Percentiles rank a stretch among this genome's conserved stretches.
These are phyloP conservation scores for Hirsutella minnesotensis DNA, from an alignment of 2,329 filamentous ascomycete species.

Conservation along the genomic window DNA sequence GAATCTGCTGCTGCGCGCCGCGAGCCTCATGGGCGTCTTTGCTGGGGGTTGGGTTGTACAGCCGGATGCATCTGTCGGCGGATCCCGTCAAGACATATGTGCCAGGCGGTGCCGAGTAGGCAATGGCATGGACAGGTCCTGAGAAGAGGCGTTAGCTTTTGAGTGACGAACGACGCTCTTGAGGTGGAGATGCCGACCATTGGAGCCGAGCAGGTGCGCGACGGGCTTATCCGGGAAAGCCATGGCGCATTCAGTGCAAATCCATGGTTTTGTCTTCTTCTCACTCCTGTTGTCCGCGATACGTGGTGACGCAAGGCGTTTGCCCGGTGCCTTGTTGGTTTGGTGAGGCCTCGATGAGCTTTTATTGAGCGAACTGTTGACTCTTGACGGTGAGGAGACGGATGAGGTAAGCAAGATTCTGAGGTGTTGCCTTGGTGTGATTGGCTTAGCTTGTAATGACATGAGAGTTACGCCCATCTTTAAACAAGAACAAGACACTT, in stretches of 20 bases:
- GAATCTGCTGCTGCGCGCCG: constrained; percentile 16
- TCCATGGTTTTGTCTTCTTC: constrained; percentile 10
- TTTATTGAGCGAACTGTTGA: no score
- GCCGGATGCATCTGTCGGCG: constrained; percentile 71
- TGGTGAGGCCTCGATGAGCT: no score
- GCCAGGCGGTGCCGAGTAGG: constrained; percentile 60
- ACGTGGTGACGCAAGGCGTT: no score
- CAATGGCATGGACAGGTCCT: constrained; percentile 62
- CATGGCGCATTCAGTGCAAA: constrained; percentile 20
- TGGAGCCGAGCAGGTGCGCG: constrained; percentile 46
- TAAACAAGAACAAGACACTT: not conserved
- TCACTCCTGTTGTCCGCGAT: not conserved
- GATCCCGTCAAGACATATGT: constrained; percentile 78
- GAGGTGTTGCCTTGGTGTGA: not conserved
- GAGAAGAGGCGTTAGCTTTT: constrained; percentile 2
- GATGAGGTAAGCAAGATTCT: not conserved
- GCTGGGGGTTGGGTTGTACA: constrained; percentile 64
- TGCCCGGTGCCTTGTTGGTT: no score
- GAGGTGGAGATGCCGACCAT: constrained; percentile 29
- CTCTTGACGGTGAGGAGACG: no score
- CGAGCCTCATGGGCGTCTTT: constrained; percentile 20
- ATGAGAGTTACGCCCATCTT: no score
- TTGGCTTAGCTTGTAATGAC: not conserved
- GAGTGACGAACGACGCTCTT: not conserved
- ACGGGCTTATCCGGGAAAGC: constrained; percentile 35